Conservation (phyloP, 495 filamentous ascomycete genomes). For the Lasiosphaeria ovina region DNA sequence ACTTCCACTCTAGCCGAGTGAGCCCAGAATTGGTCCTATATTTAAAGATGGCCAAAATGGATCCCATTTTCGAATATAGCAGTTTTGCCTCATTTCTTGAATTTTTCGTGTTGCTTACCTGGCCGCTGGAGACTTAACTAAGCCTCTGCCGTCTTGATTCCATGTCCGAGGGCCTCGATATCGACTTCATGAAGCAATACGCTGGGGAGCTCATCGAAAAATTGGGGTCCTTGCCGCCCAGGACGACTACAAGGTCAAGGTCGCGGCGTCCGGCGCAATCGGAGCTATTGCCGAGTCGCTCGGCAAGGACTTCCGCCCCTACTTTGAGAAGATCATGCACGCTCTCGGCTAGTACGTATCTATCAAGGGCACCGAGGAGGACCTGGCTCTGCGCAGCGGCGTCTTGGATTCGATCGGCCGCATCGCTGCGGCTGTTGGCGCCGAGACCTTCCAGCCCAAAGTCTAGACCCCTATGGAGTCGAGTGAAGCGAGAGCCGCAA, state of each 20-base stretch:
- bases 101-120: no score
- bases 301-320: constrained; percentile 79
- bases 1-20: constrained; percentile 1
- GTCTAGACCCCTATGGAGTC: constrained; percentile 84
- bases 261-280: constrained; percentile 80
- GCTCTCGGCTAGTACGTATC: constrained; percentile 76
- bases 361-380: constrained; percentile 84
- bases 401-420: constrained; percentile 90
- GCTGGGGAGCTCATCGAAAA: constrained; percentile 76
- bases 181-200: constrained; percentile 76
- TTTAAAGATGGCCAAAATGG: constrained; percentile 1
- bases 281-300: constrained; percentile 85
- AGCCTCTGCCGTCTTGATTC: no score
- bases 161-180: constrained; percentile 83
- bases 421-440: constrained; percentile 84
- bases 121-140: no score
- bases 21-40: constrained; percentile 1
- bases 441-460: constrained; percentile 82
- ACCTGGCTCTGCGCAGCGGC: constrained; percentile 83
- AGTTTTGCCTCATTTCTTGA: no score
- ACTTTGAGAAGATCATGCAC: constrained; percentile 85
- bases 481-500: no score
- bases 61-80: no score
- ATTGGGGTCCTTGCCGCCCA: constrained; percentile 78
- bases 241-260: constrained; percentile 85